These are phyloP conservation scores for Colletotrichum tabaci DNA, from an alignment of 2,329 filamentous ascomycete genomes.

Conservation along the genomic window DNA sequence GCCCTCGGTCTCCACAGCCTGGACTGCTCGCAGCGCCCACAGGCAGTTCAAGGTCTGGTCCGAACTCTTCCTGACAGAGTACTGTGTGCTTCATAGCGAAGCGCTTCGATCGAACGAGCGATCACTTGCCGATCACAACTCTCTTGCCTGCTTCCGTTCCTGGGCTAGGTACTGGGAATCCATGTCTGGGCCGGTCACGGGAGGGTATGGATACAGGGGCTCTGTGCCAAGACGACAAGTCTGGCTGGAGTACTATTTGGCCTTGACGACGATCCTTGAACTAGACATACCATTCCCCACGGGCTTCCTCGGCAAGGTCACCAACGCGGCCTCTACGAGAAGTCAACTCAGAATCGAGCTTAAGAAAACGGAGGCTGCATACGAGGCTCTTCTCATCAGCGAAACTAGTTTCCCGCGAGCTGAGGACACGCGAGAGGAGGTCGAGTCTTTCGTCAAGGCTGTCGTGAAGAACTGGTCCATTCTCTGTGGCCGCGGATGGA, in stretches of 20 bases:
- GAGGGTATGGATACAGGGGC: slow-evolving; percentile 72
- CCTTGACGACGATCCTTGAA: slow-evolving; percentile 83
- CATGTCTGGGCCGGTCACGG: slow-evolving; percentile 61
- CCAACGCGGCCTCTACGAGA: slow-evolving; percentile 67
- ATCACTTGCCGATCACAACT: slow-evolving; percentile 66
- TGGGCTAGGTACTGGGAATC: slow-evolving; percentile 81
- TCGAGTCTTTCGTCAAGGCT: slow-evolving; percentile 85
- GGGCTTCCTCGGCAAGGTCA: slow-evolving; percentile 57
- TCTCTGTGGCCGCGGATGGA: slow-evolving; percentile 85
- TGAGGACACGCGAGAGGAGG: slow-evolving; percentile 81
- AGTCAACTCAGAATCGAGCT: slow-evolving; percentile 82
- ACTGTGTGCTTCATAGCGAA: slow-evolving; percentile 78
- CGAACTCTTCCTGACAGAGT: slow-evolving; percentile 82
- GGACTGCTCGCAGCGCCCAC: slow-evolving; percentile 65
- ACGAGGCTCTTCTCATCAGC: slow-evolving; percentile 82
- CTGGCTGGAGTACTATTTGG: slow-evolving; percentile 89
- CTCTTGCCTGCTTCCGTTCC: slow-evolving; percentile 71
- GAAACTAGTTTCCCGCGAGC: slow-evolving; percentile 90
- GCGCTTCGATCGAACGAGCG: slow-evolving; percentile 67
- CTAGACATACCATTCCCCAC: slow-evolving; percentile 73
- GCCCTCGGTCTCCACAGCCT: slow-evolving; percentile 71
- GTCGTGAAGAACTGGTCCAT: slow-evolving; percentile 90
- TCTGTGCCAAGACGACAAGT: slow-evolving; percentile 76
- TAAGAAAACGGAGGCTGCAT: slow-evolving; percentile 83
- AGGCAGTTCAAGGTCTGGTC: slow-evolving; percentile 83